Evolutionary conservation across 1,284 basidiomycete species (phyloP), one percentile per base, ranked within the genome.

Genomic region (Cryptococcus hybrid): DNA sequence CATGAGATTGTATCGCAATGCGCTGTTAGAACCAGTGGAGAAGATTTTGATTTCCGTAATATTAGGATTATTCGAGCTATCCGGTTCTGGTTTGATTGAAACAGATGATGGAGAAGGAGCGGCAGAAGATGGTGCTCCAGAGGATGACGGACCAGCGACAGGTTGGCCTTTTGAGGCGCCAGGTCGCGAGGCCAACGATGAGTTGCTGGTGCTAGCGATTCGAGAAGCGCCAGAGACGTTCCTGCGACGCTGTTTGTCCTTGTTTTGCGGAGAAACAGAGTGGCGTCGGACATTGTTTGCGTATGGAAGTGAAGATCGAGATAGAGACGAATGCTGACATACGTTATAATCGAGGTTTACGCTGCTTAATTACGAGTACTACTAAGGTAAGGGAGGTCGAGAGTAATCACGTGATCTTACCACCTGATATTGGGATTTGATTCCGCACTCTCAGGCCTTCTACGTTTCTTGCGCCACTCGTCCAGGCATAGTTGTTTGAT

Each of bases 1-100:
- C 71, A 75, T 74, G 8, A 76, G 43, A 48, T 73, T 75, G 66
- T 61, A 74, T 34, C 75, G 66, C 44, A 65, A 56, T 0, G 63
- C 65, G 2, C 52, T 42, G 48, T 51, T 53, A 3, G 66, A 54
- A 5, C 58, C 58, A 8, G 63, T 49, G 4, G 73, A 75, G 58
- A 65, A 63, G 42, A 76, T 73, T 59, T 71, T 71, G 59, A 75
- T 66, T 54, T 71, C 69, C 43, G 65, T 58, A 30, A 73, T 49
- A 24, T 68, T 56, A 5, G 54, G 47, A 24, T 60, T 60, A 9
- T 45, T 36, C 18, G 40, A 49, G 49, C 39, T 46, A 30, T 57
- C 39, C n/a, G 51, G 45, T 24, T 58, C 63, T n/a, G 59, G 18
- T 34, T 62, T 64, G 48, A 52, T 15, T 9, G 50, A 42, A 15